Base-by-base conservation (phyloP, 768 basidiomycete genomes). In the Pholiota microspora region DNA sequence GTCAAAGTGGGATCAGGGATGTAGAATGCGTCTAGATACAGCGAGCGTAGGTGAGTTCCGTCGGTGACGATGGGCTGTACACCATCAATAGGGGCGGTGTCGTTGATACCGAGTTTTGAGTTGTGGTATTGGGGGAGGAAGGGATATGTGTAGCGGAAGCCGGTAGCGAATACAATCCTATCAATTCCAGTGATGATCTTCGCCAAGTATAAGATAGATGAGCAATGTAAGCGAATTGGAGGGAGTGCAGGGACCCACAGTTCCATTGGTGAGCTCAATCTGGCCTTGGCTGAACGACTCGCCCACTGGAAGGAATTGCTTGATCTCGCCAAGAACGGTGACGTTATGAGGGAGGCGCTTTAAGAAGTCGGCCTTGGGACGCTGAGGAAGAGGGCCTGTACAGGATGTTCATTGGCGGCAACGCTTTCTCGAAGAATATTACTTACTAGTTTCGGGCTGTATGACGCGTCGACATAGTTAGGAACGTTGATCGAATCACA, bases 1-100 rank as follows among this genome's bases (percentile, higher is more conserved):
- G 69, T 68, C 4, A 79, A 61, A 2, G 77, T 75, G 1, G 77
- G 76, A 44, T 79, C 76, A 8, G 74, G 71, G 45, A 79, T 76
- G 56, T 75, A 78, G 55, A 76, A 72, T 0, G 70, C 55, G 49
- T 76, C 76, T 36, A 72, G 64, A 55, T 75, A 71, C 2, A 77
- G 62, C 2, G 74, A 69, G 6, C 73, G 73, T 25, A 78, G 59
- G 36, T 72, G 71, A 0, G 68, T 67, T 12, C 77, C 77, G 54
- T 77, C 71, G 0, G 74, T 74, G 23, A 77, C 67, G 35, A 79
- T 64, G 1, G 72, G 71, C 36, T 69, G 64, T 4, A 60, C 51
- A 25, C 32, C 59, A 10, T 54, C 62, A 8, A 54, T 60, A 13
- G 67, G 61, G 0, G 61, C 62, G 2, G 61, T 60, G 9, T 64